These are phyloP conservation scores for Fusarium agapanthi DNA, from an alignment of 2,329 filamentous ascomycete genomes.

Conservation along the genomic window DNA sequence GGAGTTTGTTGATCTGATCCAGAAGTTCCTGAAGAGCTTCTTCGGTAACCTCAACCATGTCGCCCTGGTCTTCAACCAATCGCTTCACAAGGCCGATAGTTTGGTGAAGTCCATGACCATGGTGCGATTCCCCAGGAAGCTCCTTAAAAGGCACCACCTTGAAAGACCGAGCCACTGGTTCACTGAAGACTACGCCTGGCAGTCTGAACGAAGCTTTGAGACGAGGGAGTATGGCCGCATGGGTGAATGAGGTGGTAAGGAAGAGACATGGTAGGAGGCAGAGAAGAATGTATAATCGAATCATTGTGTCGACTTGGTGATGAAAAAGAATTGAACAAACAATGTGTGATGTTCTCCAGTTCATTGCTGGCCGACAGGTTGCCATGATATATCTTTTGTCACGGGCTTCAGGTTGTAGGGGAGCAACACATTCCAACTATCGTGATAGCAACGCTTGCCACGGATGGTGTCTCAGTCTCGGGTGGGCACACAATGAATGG, in stretches of 20 bases:
- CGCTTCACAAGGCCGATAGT: slow-evolving; percentile 29
- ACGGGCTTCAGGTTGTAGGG: slow-evolving; percentile 31
- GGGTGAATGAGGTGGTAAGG: slow-evolving; percentile 1
- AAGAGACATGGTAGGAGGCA: slow-evolving; percentile 23
- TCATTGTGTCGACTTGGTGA: slow-evolving; percentile 32
- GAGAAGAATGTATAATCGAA: slow-evolving; percentile 33
- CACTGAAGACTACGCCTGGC: slow-evolving; percentile 11
- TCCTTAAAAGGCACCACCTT: slow-evolving; percentile 18
- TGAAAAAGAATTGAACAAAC: neutral
- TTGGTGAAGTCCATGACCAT: slow-evolving; percentile 20
- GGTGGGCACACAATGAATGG: slow-evolving; percentile 5
- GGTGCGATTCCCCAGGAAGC: neutral
- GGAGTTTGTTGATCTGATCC: slow-evolving; percentile 40
- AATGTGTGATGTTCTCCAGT: slow-evolving; percentile 1
- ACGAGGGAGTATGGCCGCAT: slow-evolving; percentile 21
- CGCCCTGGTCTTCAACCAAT: slow-evolving; percentile 39
- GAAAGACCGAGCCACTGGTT: slow-evolving; percentile 9
- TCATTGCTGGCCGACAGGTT: neutral
- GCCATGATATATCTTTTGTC: slow-evolving; percentile 33
- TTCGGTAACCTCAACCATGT: slow-evolving; percentile 39
- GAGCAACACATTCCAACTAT: slow-evolving; percentile 49
- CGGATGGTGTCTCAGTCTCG: slow-evolving; percentile 35
- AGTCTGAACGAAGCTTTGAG: slow-evolving; percentile 3
- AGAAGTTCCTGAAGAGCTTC: slow-evolving; percentile 41
- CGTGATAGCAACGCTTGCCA: slow-evolving; percentile 29